phyloP scores from a whole-genome alignment of 176 grass and related monocot genomes.

The Hordeum vulgare region MorexV3_pseudomolecules_assembly NC_058523.1:482807123-482807622 shows the following conservation, averaged over 20 bases:
- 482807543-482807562: background rate
- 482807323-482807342: background rate
- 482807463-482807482: background rate
- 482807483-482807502: background rate
- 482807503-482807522: background rate
- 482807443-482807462: background rate
- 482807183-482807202: too few species aligned
- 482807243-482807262: too few species aligned
- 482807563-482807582: background rate
- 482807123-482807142: too few species aligned
- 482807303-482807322: too few species aligned
- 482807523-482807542: background rate
- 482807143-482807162: too few species aligned
- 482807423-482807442: background rate
- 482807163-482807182: too few species aligned
- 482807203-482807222: too few species aligned
- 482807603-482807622: background rate
- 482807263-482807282: too few species aligned
- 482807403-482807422: background rate
- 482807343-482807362: background rate
- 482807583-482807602: background rate
- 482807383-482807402: background rate
- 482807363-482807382: background rate
- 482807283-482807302: too few species aligned
- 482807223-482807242: too few species aligned